A percentile compares a stretch with the other conserved stretches of the same genome.
These are phyloP conservation scores for Trametes cingulata DNA, from an alignment of 768 basidiomycete genomes.

Conservation along the genomic window DNA sequence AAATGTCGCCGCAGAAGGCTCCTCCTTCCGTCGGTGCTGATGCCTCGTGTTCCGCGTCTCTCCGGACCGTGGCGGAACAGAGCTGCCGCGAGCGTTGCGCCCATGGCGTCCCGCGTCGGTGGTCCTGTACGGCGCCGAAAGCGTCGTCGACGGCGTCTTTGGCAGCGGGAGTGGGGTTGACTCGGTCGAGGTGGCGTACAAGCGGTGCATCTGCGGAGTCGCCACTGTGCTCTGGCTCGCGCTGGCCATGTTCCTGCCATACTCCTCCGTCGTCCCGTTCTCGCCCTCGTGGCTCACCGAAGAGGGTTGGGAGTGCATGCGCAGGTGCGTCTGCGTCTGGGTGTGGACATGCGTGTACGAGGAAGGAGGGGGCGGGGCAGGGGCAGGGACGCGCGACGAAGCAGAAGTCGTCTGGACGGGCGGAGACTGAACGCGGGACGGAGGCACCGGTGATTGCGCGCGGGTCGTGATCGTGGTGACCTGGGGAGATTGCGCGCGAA, in stretches of 20 bases:
- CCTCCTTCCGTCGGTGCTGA: not conserved
- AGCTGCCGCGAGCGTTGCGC: not conserved
- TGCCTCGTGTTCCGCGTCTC: not conserved
- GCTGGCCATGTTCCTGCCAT: not conserved
- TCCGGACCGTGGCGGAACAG: not conserved
- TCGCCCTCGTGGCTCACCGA: constrained; percentile 3
- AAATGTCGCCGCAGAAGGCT: constrained; percentile 26
- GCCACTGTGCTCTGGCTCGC: constrained; percentile 5
- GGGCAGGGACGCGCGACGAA: not conserved
- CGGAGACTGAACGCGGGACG: constrained; percentile 20
- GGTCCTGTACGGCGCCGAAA: constrained; percentile 18
- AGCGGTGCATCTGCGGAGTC: constrained; percentile 7
- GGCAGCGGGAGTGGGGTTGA: constrained; percentile 21
- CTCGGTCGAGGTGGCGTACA: constrained; percentile 21
- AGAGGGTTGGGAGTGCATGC: constrained; percentile 8
- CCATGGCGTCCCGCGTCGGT: not conserved
- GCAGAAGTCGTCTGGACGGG: not conserved
- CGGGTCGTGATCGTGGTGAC: constrained; percentile 4
- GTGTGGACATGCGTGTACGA: constrained; percentile 5
- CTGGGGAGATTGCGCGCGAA: constrained; percentile 15
- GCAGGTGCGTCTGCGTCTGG: constrained; percentile 9
- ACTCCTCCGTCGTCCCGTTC: constrained; percentile 13
- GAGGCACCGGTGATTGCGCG: constrained; percentile 17
- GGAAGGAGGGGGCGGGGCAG: constrained; percentile 7
- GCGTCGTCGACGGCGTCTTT: constrained; percentile 22